Conservation (phyloP, 2,329 filamentous ascomycete species). For the Tolypocladium nubicola region DNA sequence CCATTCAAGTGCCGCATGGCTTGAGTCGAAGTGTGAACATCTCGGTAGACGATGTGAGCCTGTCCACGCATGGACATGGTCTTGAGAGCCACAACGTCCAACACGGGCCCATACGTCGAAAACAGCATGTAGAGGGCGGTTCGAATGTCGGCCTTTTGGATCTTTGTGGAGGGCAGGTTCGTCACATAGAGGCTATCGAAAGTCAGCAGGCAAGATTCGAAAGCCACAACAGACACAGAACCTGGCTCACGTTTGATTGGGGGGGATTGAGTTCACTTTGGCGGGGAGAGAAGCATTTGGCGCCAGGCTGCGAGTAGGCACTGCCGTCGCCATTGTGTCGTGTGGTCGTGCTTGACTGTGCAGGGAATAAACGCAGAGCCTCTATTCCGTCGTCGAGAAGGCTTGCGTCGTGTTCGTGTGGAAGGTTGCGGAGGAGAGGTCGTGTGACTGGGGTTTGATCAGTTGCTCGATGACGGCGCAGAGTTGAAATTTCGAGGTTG, state of each 20-base stretch:
- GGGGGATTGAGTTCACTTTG: constrained; percentile 46
- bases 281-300: constrained; percentile 32
- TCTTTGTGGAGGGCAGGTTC: constrained; percentile 76
- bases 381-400: too few relatives aligned
- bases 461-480: neutral
- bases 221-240: constrained; percentile 3
- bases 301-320: constrained; percentile 27
- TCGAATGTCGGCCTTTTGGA: constrained; percentile 80
- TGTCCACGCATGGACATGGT: constrained; percentile 91
- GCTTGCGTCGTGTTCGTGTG: neutral
- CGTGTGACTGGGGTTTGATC: neutral
- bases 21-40: constrained; percentile 84
- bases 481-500: neutral
- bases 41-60: constrained; percentile 83
- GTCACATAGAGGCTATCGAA: constrained; percentile 69
- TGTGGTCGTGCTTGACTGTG: neutral
- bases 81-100: constrained; percentile 85
- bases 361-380: neutral
- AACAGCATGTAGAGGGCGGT: constrained; percentile 88
- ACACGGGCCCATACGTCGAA: constrained; percentile 82
- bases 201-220: neutral
- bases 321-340: constrained; percentile 23
- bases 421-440: neutral
- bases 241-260: constrained; percentile 63
- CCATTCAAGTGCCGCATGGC: constrained; percentile 85